Evolutionary conservation across 495 filamentous ascomycete species (phyloP), one percentile per base, ranked within the genome.

Genomic region (Aspergillus conjunctus): DNA sequence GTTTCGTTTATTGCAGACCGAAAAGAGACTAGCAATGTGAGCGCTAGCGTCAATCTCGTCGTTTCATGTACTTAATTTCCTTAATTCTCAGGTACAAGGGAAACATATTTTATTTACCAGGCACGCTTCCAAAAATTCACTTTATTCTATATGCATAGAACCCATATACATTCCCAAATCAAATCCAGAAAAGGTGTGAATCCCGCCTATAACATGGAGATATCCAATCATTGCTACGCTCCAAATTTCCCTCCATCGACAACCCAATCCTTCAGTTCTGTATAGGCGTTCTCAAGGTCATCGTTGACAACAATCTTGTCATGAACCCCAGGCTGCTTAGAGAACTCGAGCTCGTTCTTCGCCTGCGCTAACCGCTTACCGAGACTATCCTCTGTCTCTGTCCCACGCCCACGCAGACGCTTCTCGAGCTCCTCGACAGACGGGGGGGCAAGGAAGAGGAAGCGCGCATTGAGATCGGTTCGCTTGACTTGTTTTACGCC

Each of bases 401-500:
- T 96, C 0, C 85, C 90, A 44, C 94, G 81, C n/a, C 87, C 88
- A 34, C 92, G 83, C 46, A 97, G 78, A 17, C 94, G 83, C 66
- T 76, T 67, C 73, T 96, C 92, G 46, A 97, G 83, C 30, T 82
- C 83, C 61, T 89, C 86, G 62, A 92, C 69, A 20, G 82, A 87
- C 1, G 90, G 93, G 2, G 94, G 93, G 34, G 88, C 83, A 58
- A 97, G 80, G 72, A 97, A 97, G 55, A 96, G 71, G 71, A 90
- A 96, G 32, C 92, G 87, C 12, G 93, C 90, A 59, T 86, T 79
- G 65, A 95, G 81, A 70, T 85, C 79, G 51, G 88, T 86, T 14
- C 83, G 82, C 70, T 91, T 91, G 59, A 98, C 91, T 78, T 97
- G 94, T 77, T 97, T 97, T 49, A 97, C 93, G 31, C 93, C 94